Conservation (phyloP, 2,329 filamentous ascomycete species). For the Cladorrhinum sp. region DNA sequence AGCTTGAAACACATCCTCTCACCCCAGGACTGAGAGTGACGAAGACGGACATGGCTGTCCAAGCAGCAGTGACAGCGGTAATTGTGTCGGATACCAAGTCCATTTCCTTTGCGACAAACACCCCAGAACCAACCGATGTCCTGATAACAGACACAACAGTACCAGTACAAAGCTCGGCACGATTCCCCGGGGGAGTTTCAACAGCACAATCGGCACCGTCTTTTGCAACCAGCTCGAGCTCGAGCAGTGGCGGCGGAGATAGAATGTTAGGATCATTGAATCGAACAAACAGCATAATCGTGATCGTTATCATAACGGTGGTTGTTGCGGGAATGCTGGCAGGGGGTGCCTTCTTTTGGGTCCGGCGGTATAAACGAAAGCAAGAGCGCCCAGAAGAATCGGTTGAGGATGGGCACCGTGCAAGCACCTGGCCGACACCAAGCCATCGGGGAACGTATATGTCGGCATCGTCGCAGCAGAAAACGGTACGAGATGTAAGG, state of each 20-base stretch:
- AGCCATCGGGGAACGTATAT: neutral
- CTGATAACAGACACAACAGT: conserved; percentile 8
- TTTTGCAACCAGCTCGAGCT: neutral
- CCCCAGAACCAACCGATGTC: neutral
- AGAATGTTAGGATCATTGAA: conserved; percentile 12
- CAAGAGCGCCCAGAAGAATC: neutral
- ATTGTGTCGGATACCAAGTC: neutral
- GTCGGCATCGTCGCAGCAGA: neutral
- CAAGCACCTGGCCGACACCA: neutral
- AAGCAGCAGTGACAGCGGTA: conserved; percentile 1
- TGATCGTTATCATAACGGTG: conserved; percentile 25
- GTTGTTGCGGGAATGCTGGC: conserved; percentile 15
- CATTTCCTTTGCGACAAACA: conserved; percentile 1
- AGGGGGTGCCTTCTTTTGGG: conserved; percentile 15
- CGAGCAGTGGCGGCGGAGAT: neutral
- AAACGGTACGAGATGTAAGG: neutral
- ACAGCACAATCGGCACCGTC: neutral
- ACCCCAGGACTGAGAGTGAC: conserved; percentile 32
- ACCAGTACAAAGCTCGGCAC: neutral
- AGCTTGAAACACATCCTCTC: conserved; percentile 38
- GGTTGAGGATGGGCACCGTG: neutral
- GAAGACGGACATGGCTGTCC: conserved; percentile 1
- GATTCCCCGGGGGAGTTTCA: conserved; percentile 1
- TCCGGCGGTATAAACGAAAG: conserved; percentile 17
- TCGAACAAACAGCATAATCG: conserved; percentile 16